Conservation (phyloP, 2,329 filamentous ascomycete species). For the Xylaria sp. region DNA sequence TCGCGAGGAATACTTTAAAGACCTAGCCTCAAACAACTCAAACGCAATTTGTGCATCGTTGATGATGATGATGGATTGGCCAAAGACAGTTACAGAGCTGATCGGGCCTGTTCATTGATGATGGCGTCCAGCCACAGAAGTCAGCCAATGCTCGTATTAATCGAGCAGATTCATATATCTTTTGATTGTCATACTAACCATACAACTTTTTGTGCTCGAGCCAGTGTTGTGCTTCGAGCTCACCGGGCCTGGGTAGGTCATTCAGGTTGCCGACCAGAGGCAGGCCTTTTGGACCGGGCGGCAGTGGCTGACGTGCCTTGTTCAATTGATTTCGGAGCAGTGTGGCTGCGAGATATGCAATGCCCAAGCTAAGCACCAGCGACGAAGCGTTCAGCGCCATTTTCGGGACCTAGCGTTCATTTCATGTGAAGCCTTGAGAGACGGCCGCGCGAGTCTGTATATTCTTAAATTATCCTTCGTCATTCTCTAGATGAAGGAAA, state of each 20-base stretch:
- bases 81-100: slow-evolving; percentile 49
- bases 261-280: slow-evolving; percentile 57
- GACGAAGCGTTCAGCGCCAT: slow-evolving; percentile 1
- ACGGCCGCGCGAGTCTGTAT: slow-evolving; percentile 1
- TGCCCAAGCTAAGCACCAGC: slow-evolving; percentile 1
- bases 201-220: slow-evolving; percentile 47
- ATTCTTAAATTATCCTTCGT: not conserved
- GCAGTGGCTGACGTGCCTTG: slow-evolving; percentile 38
- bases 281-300: slow-evolving; percentile 55
- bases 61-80: slow-evolving; percentile 48
- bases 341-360: slow-evolving; percentile 11
- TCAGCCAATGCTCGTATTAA: slow-evolving; percentile 6
- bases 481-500: not conserved
- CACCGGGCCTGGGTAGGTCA: slow-evolving; percentile 51
- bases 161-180: not conserved
- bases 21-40: slow-evolving; percentile 46
- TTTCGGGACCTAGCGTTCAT: not conserved
- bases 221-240: slow-evolving; percentile 48
- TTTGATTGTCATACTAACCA: slow-evolving; percentile 9
- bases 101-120: slow-evolving; percentile 37
- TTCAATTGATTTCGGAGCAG: slow-evolving; percentile 1
- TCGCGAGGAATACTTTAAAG: slow-evolving; percentile 42
- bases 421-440: not conserved
- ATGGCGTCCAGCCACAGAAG: not conserved
- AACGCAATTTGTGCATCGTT: slow-evolving; percentile 45